phyloP scores from a whole-genome alignment of 2,329 filamentous ascomycete genomes.

The Whalleya microplaca region DNA sequence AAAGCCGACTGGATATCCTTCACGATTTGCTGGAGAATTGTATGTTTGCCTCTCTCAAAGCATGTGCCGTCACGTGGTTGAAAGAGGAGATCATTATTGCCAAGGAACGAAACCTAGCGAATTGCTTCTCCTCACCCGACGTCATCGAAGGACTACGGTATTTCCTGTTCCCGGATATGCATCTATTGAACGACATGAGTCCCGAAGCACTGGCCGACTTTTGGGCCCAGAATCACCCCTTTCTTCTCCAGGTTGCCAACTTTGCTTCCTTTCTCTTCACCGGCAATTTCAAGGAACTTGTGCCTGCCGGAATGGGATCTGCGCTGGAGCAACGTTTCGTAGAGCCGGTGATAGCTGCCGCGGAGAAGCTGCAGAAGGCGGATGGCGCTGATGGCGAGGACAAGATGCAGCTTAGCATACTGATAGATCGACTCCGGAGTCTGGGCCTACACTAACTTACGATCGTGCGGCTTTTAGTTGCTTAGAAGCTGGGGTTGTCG shows the following conservation, averaged over 20 bases:
- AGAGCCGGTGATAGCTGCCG: constrained; percentile 53
- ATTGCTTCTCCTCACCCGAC: constrained; percentile 55
- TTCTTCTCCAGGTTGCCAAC: constrained; percentile 64
- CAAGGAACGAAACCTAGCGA: constrained; percentile 33
- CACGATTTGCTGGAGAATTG: constrained; percentile 69
- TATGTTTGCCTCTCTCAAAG: constrained; percentile 64
- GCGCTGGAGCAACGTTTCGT: constrained; percentile 63
- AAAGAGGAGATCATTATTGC: constrained; percentile 63
- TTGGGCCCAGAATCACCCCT: constrained; percentile 54
- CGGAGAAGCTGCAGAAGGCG: constrained; percentile 37
- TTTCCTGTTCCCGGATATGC: constrained; percentile 61
- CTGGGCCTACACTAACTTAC: constrained; percentile 42
- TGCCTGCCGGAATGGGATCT: constrained; percentile 59
- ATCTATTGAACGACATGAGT: constrained; percentile 48
- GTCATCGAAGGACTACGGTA: constrained; percentile 65
- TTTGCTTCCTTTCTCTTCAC: constrained; percentile 62
- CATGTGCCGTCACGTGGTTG: constrained; percentile 65
- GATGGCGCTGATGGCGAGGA: constrained; percentile 39
- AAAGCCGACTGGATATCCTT: constrained; percentile 62
- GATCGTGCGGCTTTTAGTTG: neutral
- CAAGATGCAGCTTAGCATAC: constrained; percentile 45
- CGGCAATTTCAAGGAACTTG: constrained; percentile 49
- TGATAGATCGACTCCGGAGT: constrained; percentile 47
- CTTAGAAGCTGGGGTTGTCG: neutral
- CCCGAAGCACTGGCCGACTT: constrained; percentile 52